Percentiles rank a stretch among this genome's conserved stretches.
phyloP scores from a whole-genome alignment of 139 green algal genomes.

The Chlamydomonas sp. region DNA sequence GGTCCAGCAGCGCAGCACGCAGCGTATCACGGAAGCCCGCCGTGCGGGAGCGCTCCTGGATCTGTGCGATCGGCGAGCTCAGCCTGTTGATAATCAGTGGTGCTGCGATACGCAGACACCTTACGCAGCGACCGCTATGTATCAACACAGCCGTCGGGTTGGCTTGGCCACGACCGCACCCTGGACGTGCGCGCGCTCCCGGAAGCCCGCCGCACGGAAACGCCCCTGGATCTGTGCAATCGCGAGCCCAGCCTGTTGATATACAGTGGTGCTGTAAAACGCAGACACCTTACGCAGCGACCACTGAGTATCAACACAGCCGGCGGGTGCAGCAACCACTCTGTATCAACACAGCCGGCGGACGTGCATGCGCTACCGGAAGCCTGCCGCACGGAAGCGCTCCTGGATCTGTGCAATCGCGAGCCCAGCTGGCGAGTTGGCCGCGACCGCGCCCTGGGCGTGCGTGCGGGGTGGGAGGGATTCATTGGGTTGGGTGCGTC shows the following conservation, averaged over 20 bases:
- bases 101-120: too few relatives aligned
- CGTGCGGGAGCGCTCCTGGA: constrained; percentile 44
- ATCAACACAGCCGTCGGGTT: too few relatives aligned
- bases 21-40: constrained; percentile 11
- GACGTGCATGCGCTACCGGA: constrained; percentile 2
- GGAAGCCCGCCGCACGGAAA: constrained; percentile 24
- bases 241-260: constrained; percentile 38
- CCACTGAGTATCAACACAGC: too few relatives aligned
- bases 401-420: constrained; percentile 56
- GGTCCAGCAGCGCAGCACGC: constrained; percentile 22
- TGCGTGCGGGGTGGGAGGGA: constrained; percentile 18
- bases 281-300: too few relatives aligned
- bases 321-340: constrained; percentile 33
- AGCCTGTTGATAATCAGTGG: too few relatives aligned
- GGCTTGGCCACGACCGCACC: constrained; percentile 35
- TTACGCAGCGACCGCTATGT: too few relatives aligned
- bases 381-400: constrained; percentile 29
- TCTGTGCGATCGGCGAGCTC: constrained; percentile 48
- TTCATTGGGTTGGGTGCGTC: too few relatives aligned
- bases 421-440: constrained; percentile 36
- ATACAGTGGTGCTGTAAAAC: too few relatives aligned
- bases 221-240: constrained; percentile 51
- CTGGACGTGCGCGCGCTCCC: constrained; percentile 17
- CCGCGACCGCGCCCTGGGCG: constrained; percentile 35
- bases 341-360: too few relatives aligned